These are phyloP conservation scores for Asterella californica DNA, from an alignment of 225 moss, liverwort and hornwort genomes.

Conservation along the genomic window DNA sequence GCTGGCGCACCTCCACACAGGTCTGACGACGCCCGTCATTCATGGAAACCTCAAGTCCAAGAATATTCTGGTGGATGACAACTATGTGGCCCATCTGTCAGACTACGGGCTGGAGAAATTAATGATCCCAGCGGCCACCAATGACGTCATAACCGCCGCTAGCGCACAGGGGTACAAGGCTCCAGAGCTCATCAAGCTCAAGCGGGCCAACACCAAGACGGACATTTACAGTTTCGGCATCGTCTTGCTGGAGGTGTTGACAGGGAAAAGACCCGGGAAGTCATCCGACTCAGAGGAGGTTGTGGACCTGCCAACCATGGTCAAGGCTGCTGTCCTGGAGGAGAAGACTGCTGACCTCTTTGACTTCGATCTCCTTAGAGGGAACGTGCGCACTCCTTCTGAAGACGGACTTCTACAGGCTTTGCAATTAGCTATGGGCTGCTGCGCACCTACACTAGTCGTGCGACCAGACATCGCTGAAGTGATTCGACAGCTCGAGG, in stretches of 20 bases:
- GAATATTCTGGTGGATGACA: conserved; percentile 71
- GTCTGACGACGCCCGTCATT: conserved; percentile 51
- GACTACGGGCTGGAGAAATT: conserved; percentile 84
- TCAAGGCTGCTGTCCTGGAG: conserved; percentile 80
- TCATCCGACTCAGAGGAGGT: conserved; percentile 66
- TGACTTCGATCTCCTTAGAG: conserved; percentile 76
- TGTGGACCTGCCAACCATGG: conserved; percentile 70
- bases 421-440: conserved; percentile 88
- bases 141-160: conserved; percentile 79
- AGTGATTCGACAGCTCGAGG: conserved; percentile 62
- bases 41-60: conserved; percentile 87
- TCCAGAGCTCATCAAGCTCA: conserved; percentile 83
- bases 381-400: conserved; percentile 51
- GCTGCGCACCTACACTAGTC: conserved; percentile 61
- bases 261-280: conserved; percentile 74
- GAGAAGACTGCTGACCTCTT: conserved; percentile 88
- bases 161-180: conserved; percentile 78
- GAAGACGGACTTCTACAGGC: conserved; percentile 85
- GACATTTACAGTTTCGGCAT: conserved; percentile 92
- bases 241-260: conserved; percentile 83
- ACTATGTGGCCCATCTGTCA: conserved; percentile 56
- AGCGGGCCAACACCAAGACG: conserved; percentile 74
- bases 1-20: conserved; percentile 61
- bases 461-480: conserved; percentile 72
- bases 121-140: conserved; percentile 94